A percentile compares a stretch with the other conserved stretches of the same genome.
These are phyloP conservation scores for Colletotrichum sp. DNA, from an alignment of 2,329 filamentous ascomycete species.

Conservation along the genomic window DNA sequence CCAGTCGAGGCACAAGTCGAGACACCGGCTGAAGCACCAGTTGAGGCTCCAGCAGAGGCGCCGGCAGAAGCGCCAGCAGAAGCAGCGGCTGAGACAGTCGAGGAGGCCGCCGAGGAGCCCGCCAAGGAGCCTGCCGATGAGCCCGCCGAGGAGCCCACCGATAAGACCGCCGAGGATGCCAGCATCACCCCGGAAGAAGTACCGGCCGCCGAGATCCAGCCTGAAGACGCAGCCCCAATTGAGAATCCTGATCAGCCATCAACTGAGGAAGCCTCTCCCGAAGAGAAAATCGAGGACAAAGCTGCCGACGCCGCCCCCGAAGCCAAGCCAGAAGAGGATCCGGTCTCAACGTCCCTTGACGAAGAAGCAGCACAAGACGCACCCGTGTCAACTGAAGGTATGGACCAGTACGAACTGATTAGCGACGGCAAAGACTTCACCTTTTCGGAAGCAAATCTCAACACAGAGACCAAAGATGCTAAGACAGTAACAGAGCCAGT, in stretches of 20 bases:
- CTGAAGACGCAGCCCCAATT: background rate
- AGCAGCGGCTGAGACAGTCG: background rate
- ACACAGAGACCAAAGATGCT: background rate
- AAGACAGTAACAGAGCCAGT: conserved; percentile 5
- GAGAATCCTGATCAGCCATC: background rate
- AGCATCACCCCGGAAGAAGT: background rate
- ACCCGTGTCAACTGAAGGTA: conserved; percentile 11
- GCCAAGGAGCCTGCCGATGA: background rate
- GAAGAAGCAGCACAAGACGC: background rate
- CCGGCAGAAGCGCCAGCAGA: too few relatives aligned
- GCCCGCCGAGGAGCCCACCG: background rate
- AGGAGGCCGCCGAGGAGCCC: background rate
- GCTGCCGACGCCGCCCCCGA: background rate
- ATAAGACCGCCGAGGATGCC: background rate
- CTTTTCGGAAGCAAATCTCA: background rate
- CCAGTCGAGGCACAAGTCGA: background rate
- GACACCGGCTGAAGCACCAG: background rate
- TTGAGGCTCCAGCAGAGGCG: background rate
- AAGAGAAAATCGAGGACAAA: background rate
- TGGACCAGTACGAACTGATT: conserved; percentile 14
- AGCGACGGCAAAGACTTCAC: conserved; percentile 17
- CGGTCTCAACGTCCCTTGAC: background rate
- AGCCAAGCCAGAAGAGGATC: background rate
- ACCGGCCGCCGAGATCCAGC: background rate
- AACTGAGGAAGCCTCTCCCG: background rate